Percentiles rank a stretch among this genome's conserved stretches.
Evolutionary conservation across 495 filamentous ascomycete species (phyloP).

Genomic region (Penicillium psychrofluorescens): DNA sequence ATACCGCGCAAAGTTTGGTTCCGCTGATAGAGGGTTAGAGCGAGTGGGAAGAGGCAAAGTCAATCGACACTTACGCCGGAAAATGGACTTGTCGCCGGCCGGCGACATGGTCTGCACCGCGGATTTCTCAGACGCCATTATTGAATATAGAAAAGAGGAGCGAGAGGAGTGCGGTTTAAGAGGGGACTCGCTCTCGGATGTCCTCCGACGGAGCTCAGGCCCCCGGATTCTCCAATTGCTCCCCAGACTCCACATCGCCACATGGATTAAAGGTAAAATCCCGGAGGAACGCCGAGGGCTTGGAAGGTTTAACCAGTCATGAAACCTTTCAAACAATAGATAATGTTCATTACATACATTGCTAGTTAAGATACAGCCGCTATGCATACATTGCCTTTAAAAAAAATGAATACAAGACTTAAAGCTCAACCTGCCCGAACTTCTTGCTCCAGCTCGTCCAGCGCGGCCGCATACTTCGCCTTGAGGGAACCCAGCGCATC

Average conservation of each 20-base stretch:
- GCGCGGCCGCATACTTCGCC: constrained; percentile 51
- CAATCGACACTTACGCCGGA: neutral
- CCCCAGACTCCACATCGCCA: neutral
- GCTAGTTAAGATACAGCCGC: neutral
- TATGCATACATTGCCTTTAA: neutral
- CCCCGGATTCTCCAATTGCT: neutral
- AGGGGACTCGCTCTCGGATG: neutral
- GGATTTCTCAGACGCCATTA: too few species aligned
- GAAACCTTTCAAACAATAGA: too few species aligned
- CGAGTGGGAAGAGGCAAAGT: too few species aligned
- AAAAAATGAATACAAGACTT: neutral
- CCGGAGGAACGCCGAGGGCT: too few species aligned
- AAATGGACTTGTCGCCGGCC: neutral
- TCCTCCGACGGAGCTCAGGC: neutral
- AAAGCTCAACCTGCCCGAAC: constrained; percentile 10
- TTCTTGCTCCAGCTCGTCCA: constrained; percentile 43
- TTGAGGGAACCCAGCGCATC: constrained; percentile 40
- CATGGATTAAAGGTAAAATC: too few species aligned
- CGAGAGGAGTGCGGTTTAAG: too few species aligned
- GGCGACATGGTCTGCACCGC: too few species aligned
- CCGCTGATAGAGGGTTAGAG: constrained; percentile 2
- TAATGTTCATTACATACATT: too few species aligned
- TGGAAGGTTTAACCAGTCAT: too few species aligned
- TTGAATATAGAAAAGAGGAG: too few species aligned
- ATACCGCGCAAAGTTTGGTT: constrained; percentile 7